Evolutionary conservation across 192 early-diverging fungal species (phyloP), one percentile per base, ranked within the genome.

Genomic region (Mortierella claussenii): DNA sequence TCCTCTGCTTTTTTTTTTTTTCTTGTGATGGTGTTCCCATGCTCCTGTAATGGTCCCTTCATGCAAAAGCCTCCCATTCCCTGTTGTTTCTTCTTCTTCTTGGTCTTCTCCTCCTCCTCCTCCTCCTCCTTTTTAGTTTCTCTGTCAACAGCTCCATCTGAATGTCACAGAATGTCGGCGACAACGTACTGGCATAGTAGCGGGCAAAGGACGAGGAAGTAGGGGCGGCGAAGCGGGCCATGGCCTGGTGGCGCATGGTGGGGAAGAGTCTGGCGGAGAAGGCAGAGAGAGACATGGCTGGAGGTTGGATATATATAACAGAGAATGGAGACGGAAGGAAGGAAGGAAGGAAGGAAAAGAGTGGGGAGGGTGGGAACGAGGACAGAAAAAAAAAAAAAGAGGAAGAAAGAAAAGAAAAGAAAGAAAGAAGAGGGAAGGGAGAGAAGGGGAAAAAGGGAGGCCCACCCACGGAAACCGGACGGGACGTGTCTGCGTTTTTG

Each of bases 161-260:
- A n/a, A n/a, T n/a, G n/a, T n/a, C n/a, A n/a, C n/a, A n/a, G n/a
- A n/a, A n/a, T n/a, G n/a, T n/a, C n/a, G n/a, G n/a, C n/a, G n/a
- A n/a, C 34, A 42, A 80, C 81, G 60, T 83, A 83, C 81, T 84
- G 33, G 82, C 76, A 56, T 84, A 82, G 76, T 58, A 68, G 21
- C 86, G 80, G 58, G 68, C 56, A 64, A 80, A 75, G n/a, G n/a
- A n/a, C 12, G 75, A 46, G 21, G 71, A 53, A n/a, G 80, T 23
- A 55, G 79, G 69, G 23, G 61, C 55, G 54, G 69, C 69, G 60
- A 73, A 45, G 31, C 61, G 55, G 54, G 79, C 54, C 49, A 64
- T 43, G 55, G 55, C 69, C 61, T 65, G 69, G 32, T 44, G 37
- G 55, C 60, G 69, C 51, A 65, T 74, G 69, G 61, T 65, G 36